phyloP scores from a whole-genome alignment of 345 rosid species.

The Brassica juncea region DNA sequence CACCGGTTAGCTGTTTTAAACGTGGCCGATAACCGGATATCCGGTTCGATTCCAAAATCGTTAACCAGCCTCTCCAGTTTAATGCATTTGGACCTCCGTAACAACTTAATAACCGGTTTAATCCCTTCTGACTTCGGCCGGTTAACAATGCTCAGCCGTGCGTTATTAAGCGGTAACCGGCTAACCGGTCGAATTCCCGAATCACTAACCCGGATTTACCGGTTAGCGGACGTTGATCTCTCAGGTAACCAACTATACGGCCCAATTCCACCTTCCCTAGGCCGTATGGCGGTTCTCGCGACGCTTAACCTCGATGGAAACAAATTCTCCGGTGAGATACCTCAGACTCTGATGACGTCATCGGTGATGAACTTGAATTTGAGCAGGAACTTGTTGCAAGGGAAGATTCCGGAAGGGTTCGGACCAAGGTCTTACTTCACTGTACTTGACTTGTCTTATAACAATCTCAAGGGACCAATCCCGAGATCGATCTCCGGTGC shows the following conservation, averaged over 20 bases:
- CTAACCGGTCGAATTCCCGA: constrained; percentile 62
- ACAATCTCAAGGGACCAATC: constrained; percentile 59
- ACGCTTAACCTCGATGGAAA: constrained; percentile 80
- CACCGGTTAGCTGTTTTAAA: constrained; percentile 70
- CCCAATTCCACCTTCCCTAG: constrained; percentile 58
- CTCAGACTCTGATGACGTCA: constrained; percentile 57
- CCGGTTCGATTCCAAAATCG: constrained; percentile 67
- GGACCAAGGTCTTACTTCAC: constrained; percentile 75
- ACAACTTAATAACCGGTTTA: constrained; percentile 58
- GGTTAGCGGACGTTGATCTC: constrained; percentile 82
- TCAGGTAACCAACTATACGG: constrained; percentile 69
- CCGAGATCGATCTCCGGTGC: constrained; percentile 62
- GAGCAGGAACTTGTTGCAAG: constrained; percentile 61
- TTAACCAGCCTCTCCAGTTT: constrained; percentile 61
- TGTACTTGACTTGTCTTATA: constrained; percentile 65
- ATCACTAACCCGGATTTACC: constrained; percentile 63
- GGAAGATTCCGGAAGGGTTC: constrained; percentile 69
- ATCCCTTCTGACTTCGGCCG: constrained; percentile 61
- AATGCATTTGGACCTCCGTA: constrained; percentile 85
- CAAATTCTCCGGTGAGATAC: constrained; percentile 58
- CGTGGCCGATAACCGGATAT: constrained; percentile 68
- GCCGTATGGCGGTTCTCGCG: constrained; percentile 80
- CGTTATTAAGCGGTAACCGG: constrained; percentile 63
- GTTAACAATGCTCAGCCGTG: constrained; percentile 74
- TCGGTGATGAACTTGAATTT: constrained; percentile 61